Evolutionary conservation across 306 rosid genomes (phyloP), one percentile per base, ranked within the genome.

Genomic region (Quercus engelmannii): DNA sequence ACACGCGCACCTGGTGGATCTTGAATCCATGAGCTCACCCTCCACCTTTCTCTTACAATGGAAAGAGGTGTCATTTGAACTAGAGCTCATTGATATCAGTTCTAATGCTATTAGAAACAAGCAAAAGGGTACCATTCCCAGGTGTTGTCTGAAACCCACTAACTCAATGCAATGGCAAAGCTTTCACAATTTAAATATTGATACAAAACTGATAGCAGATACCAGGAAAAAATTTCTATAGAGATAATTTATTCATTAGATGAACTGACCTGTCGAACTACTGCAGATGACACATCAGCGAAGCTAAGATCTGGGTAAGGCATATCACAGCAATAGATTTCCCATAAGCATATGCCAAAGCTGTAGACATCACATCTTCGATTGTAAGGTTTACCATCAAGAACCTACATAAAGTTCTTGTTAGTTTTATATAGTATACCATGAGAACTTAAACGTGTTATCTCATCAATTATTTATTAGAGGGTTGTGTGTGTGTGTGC

Each of bases 291-390:
- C 63, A 89, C 85, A 14, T 91, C 91, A 33, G 87, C 91, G 5
- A 91, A 91, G 88, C 95, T 91, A 76, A 91, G 92, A 63, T 91
- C 89, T 0, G 95, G 91, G 56, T 88, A 88, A 46, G 95, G 95
- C 89, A 91, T 85, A 74, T 87, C 92, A 3, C 95, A 91, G 75
- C 92, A 89, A 69, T 91, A 91, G 49, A 85, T 85, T 80, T 91
- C 95, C 92, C 95, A 91, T 71, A 91, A 82, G 84, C 95, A 91
- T 78, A 91, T 89, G 68, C 95, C 95, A 73, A 91, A 89, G 87
- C 95, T 91, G 83, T 91, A 91, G 78, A 91, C 95, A 74, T 91
- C 95, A 19, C 95, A 91, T 75, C 92, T 87, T 83, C 92, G 82
- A 61, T 91, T 91, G 68, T 91, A 91, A 52, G 95, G 95, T 83